Conservation (phyloP, 805 yeast genomes). For the Wickerhamomyces bovis region DNA sequence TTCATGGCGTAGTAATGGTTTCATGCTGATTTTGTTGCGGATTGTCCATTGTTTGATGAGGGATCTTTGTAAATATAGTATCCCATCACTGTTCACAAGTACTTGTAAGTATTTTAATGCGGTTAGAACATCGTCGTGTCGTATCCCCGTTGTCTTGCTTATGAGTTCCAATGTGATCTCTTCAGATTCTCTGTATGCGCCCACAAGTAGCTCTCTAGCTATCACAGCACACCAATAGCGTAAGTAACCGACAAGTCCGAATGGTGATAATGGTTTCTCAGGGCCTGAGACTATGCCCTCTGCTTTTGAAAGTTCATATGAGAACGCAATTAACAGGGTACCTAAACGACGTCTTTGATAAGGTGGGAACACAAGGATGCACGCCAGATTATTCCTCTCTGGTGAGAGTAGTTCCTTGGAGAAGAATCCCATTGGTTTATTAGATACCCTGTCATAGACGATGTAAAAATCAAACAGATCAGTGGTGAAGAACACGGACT, state of each 20-base stretch:
- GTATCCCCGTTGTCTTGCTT: slow-evolving; percentile 53
- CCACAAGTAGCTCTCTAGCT: slow-evolving; percentile 37
- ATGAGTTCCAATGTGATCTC: slow-evolving; percentile 41
- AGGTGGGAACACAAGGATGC: slow-evolving; percentile 89
- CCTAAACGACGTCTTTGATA: slow-evolving; percentile 79
- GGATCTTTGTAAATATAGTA: slow-evolving; percentile 11
- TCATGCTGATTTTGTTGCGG: slow-evolving; percentile 10
- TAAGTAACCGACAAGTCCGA: slow-evolving; percentile 69
- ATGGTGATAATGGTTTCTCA: slow-evolving; percentile 81
- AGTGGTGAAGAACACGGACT: slow-evolving; percentile 76
- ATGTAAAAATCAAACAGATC: slow-evolving; percentile 79
- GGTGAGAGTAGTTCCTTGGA: slow-evolving; percentile 77
- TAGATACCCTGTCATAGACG: slow-evolving; percentile 45
- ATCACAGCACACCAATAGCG: slow-evolving; percentile 66
- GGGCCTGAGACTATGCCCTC: slow-evolving; percentile 77
- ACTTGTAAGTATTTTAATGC: slow-evolving; percentile 54
- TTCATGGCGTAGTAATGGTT: slow-evolving; percentile 5
- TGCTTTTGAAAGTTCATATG: slow-evolving; percentile 66
- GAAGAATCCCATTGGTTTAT: slow-evolving; percentile 81
- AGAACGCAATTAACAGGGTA: slow-evolving; percentile 71
- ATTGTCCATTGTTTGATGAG: slow-evolving; percentile 12
- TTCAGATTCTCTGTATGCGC: slow-evolving; percentile 27
- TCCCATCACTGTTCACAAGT: slow-evolving; percentile 26
- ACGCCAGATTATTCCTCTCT: slow-evolving; percentile 82
- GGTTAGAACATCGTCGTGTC: slow-evolving; percentile 54